These are phyloP conservation scores for Trametes elegans DNA, from an alignment of 768 basidiomycete genomes.

Conservation along the genomic window DNA sequence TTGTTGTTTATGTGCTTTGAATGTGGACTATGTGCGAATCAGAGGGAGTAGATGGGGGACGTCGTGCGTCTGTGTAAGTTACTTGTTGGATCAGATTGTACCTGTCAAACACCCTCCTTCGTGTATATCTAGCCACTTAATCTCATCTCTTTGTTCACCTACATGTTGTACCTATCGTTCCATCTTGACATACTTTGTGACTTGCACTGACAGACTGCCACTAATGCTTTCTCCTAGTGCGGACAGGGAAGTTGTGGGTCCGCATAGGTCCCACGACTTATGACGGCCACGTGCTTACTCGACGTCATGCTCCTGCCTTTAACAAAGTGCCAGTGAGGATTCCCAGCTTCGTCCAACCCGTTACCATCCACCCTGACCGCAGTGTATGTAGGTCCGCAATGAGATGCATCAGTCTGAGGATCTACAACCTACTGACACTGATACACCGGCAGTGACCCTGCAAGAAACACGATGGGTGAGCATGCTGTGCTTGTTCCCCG, in stretches of 20 bases:
- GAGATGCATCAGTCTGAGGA: too few relatives aligned
- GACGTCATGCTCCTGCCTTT: neutral
- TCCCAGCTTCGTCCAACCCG: neutral
- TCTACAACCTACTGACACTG: too few relatives aligned
- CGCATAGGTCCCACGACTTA: constrained; percentile 2
- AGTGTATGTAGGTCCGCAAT: neutral
- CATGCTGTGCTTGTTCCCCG: neutral
- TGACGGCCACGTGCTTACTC: neutral
- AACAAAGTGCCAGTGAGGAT: neutral
- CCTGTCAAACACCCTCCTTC: constrained; percentile 2
- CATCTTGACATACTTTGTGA: too few relatives aligned
- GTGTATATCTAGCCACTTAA: neutral
- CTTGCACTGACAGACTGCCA: too few relatives aligned
- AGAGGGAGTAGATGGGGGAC: neutral
- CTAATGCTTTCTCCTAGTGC: too few relatives aligned
- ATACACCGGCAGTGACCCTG: neutral
- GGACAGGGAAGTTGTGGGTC: constrained; percentile 2
- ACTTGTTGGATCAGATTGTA: neutral
- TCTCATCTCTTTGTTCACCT: neutral
- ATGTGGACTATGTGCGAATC: neutral
- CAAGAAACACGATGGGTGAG: constrained; percentile 1
- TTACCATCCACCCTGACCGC: neutral
- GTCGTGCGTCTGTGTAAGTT: neutral
- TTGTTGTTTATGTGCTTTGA: too few relatives aligned
- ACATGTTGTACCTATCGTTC: neutral